Conservation (phyloP, 805 yeast genomes). For the Candida easanensis region DNA sequence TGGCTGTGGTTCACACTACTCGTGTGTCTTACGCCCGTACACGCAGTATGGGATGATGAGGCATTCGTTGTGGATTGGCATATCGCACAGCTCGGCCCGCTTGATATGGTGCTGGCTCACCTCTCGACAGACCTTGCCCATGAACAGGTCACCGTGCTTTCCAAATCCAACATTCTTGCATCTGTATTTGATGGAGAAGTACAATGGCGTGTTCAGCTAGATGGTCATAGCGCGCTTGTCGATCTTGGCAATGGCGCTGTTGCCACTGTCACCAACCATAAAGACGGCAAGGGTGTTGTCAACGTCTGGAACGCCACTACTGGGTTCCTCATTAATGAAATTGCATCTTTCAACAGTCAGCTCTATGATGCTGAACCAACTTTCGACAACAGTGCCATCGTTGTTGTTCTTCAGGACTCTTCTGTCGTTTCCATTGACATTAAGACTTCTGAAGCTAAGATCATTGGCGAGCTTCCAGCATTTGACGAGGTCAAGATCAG, state of each 20-base stretch:
- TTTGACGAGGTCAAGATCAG: constrained; percentile 9
- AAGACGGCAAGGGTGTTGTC: constrained; percentile 16
- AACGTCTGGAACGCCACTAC: constrained; percentile 21
- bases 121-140: constrained; percentile 7
- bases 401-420: constrained; percentile 17
- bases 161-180: constrained; percentile 30
- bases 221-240: constrained; percentile 8
- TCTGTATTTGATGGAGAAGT: constrained; percentile 36
- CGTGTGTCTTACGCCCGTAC: background rate
- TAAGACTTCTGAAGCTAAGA: background rate
- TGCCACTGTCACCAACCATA: constrained; percentile 24
- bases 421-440: constrained; percentile 6
- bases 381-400: background rate
- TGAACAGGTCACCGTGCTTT: constrained; percentile 25
- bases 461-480: constrained; percentile 7
- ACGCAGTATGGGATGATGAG: constrained; percentile 44
- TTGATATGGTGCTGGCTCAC: constrained; percentile 22
- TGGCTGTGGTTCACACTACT: constrained; percentile 1
- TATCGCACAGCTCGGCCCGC: constrained; percentile 41
- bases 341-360: constrained; percentile 11
- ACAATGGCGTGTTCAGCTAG: constrained; percentile 31
- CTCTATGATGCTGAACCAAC: constrained; percentile 6
- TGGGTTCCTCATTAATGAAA: constrained; percentile 16
- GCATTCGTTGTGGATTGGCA: constrained; percentile 58
- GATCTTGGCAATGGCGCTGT: constrained; percentile 3